A percentile compares a stretch with the other conserved stretches of the same genome.
These are phyloP conservation scores for Gentiana straminea DNA, from an alignment of 257 asterid genomes.

Conservation along the genomic window DNA sequence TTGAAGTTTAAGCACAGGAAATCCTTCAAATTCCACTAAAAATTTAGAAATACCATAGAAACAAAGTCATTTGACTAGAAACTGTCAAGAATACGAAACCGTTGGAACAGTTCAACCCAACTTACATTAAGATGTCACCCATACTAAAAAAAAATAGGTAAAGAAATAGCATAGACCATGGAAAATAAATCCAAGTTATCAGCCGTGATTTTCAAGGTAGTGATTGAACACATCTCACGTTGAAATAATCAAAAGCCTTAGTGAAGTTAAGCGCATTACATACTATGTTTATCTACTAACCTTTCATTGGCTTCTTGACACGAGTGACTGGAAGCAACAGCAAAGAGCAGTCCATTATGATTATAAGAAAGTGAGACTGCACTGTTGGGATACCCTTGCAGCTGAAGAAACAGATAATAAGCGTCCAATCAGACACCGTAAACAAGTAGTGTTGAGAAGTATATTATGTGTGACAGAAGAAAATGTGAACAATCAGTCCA, in stretches of 20 bases:
- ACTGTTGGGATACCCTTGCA: slow-evolving; percentile 49
- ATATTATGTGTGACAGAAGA: background rate
- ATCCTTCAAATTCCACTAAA: too few species aligned
- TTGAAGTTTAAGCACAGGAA: too few species aligned
- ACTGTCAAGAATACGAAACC: too few species aligned
- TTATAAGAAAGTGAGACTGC: slow-evolving; percentile 71
- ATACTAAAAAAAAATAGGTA: background rate
- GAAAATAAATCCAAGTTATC: too few species aligned
- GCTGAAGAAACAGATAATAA: slow-evolving; percentile 24
- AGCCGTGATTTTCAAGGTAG: background rate
- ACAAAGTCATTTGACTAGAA: too few species aligned
- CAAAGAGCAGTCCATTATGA: slow-evolving; percentile 56
- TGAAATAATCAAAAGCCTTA: background rate
- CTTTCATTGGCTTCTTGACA: slow-evolving; percentile 75
- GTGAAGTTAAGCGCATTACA: too few species aligned
- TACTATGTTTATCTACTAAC: slow-evolving; percentile 19
- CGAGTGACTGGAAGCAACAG: slow-evolving; percentile 65
- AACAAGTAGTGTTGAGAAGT: background rate
- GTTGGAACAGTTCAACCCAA: background rate
- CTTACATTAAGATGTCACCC: background rate
- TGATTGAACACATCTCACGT: background rate
- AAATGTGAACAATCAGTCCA: background rate
- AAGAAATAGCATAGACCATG: too few species aligned
- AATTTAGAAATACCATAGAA: too few species aligned
- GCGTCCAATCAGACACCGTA: slow-evolving; percentile 7